Base-by-base conservation (phyloP, 192 early-diverging fungal species). In the Paraglomus brasilianum region DNA sequence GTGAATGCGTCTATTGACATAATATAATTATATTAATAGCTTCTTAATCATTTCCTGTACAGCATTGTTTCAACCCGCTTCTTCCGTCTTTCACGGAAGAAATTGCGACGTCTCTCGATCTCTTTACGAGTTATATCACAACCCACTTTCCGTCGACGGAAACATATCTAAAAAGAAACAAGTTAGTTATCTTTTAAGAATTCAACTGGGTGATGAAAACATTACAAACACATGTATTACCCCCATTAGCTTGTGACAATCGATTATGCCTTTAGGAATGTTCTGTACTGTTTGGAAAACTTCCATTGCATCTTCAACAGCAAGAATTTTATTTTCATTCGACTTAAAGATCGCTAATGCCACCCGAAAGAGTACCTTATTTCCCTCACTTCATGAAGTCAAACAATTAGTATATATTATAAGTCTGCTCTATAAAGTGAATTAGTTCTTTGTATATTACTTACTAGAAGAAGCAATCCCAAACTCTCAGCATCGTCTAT, bases 391-490 rank as follows among this genome's bases (percentile, higher is more conserved):
- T 66, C 21, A 4, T n/a, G n/a, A n/a, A n/a, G n/a, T n/a, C n/a
- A 10, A 39, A 36, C 21, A 75, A n/a, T n/a, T n/a, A n/a, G n/a
- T n/a, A n/a, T n/a, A n/a, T n/a, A n/a, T n/a, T n/a, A n/a, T n/a
- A n/a, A n/a, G n/a, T n/a, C n/a, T n/a, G n/a, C n/a, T n/a, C n/a
- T n/a, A n/a, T n/a, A n/a, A n/a, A n/a, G n/a, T n/a, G n/a, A n/a
- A n/a, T n/a, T n/a, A 43, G 21, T 49, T 49, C 36, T n/a, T n/a
- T n/a, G n/a, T n/a, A n/a, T 41, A 22, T 13, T 11, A 59, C 78
- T 74, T 83, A 78, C 78, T 87, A 89, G 59, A 89, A 85, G 66
- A 93, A 91, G 55, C 83, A 81, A 83, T 93, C 92, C 92, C 92
- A 93, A 10, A 92, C 85, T 38, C 92, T 82, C 1, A 93, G 73